Evolutionary conservation across 2,329 filamentous ascomycete species (phyloP), one percentile per base, ranked within the genome.

Genomic region (Cladophialophora carrionii): DNA sequence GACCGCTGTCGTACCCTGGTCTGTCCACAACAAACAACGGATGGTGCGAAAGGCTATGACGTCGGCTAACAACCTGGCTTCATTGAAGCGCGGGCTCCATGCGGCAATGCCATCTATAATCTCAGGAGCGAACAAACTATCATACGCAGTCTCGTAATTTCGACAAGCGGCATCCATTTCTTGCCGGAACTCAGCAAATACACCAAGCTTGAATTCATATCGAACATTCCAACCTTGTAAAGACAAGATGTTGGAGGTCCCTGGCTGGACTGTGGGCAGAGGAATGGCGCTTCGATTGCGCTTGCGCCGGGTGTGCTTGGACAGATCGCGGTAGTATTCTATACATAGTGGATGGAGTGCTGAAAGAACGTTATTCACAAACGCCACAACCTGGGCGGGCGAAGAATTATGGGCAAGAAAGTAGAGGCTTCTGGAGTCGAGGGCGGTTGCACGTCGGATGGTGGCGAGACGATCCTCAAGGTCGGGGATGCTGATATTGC

Each of bases 311-410:
- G 90, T 85, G 80, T 96, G 94, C 65, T 96, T 93, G n/a, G 92
- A 92, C 12, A 98, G 83, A 72, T 99, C 94, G 53, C 93, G 85
- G 76, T 98, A 98, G 77, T 97, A 96, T 72, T 99, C 95, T 53
- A 94, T 81, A 22, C 91, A 87, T 22, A 88, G 82, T 0, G 88
- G 86, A 65, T 94, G 92, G 52, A 97, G 77, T 0, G 88, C 85
- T 1, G 86, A 81, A 54, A 97, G 81, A 48, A 96, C 85, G 58
- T 85, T 89, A 61, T 89, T 87, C 0, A 90, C 87, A 69, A 94
- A 92, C 7, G 87, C 86, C 66, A 87, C 84, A 24, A 96, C 79
- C 73, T 96, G 92, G 1, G 85, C 83, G 2, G 84, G 80, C 4
- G 91, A 89, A 7, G 88, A 87, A 71, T 89, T 87, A 0, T 90